These are phyloP conservation scores for Rubia occidens DNA, from an alignment of 305 asterid species.

Conservation along the genomic window DNA sequence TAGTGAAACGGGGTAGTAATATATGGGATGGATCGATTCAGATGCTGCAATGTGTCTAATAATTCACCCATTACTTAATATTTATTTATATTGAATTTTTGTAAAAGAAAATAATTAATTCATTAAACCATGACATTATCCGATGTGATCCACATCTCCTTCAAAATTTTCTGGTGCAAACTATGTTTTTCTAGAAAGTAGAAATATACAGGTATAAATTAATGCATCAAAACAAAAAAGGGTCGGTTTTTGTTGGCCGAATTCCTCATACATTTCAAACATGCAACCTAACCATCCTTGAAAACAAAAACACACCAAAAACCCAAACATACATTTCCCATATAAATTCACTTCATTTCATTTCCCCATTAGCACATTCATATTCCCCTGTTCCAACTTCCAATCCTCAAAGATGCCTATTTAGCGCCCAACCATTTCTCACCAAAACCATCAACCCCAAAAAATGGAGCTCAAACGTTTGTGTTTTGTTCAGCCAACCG, in stretches of 20 bases:
- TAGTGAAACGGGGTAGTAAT: too few species aligned
- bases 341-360: neutral
- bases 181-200: too few species aligned
- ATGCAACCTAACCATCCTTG: conserved; percentile 53
- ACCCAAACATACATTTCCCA: conserved; percentile 8
- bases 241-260: conserved; percentile 48
- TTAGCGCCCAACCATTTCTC: neutral
- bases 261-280: conserved; percentile 32
- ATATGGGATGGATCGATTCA: too few species aligned
- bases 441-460: neutral
- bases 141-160: too few species aligned
- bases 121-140: too few species aligned
- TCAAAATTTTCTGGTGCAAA: too few species aligned
- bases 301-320: conserved; percentile 19
- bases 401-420: neutral
- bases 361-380: conserved; percentile 3
- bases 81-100: too few species aligned
- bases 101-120: too few species aligned
- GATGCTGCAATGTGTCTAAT: too few species aligned
- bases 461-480: conserved; percentile 55
- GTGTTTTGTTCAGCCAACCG: conserved; percentile 57
- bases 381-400: neutral
- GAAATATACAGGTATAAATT: neutral
- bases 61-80: too few species aligned
- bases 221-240: neutral